Evolutionary conservation across 495 filamentous ascomycete species (phyloP), one percentile per base, ranked within the genome.

Genomic region (Talaromyces stipitatus): DNA sequence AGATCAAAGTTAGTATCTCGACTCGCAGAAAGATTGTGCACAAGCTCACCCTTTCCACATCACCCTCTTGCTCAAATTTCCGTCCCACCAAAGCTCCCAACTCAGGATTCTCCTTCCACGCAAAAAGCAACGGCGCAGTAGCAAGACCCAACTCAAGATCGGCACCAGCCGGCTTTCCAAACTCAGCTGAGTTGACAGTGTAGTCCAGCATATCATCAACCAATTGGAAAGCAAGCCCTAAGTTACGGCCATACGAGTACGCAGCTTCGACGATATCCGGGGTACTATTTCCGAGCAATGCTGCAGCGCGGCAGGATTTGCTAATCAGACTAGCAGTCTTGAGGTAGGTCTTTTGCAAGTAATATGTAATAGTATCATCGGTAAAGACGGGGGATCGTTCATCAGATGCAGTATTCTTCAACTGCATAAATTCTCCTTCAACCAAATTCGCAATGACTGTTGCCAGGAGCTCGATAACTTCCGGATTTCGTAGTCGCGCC

Each of bases 171-270:
- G 95, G 92, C 68, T 98, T 98, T 48, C 94, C 94, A 28, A 98
- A 76, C 68, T 96, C 90, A 27, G 82, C 80, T 36, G 80, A 89
- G 24, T 78, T 89, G 46, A 91, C 81, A 0, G 94, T 97, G 67
- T 97, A 98, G 73, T 98, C 94, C 62, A 98, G 78, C 88, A 98
- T 89, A 67, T 98, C 94, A 62, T 98, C 94, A 10, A 98, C 92
- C n/a, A 98, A 76, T 76, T 98, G 94, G 74, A 98, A 98, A 2
- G 94, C 94, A 54, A 98, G 68, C 0, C 94, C 94, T 51, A 98
- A 72, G 62, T 97, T 96, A 71, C 85, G 89, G 29, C 94, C 94
- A 67, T 96, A 98, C 14, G 77, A 61, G 65, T 98, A 98, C 0
- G 95, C 89, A 2, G 94, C 86, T 61, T 97, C 90, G 2, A 96